Conservation (phyloP, 345 rosid genomes). For the Mangifera indica region DNA sequence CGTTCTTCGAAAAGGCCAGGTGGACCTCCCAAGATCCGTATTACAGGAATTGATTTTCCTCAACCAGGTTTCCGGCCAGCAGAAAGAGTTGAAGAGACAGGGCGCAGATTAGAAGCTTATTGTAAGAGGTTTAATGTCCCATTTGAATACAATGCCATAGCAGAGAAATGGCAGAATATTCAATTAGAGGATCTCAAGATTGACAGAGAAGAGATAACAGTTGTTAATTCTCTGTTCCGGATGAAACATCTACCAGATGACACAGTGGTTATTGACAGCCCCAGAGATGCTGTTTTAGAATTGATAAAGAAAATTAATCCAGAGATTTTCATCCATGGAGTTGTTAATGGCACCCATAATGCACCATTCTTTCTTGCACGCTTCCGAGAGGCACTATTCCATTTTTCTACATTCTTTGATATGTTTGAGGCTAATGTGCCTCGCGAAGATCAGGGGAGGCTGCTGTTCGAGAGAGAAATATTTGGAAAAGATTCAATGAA, state of each 20-base stretch:
- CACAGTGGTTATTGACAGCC: conserved; percentile 47
- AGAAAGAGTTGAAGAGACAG: conserved; percentile 71
- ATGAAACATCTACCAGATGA: conserved; percentile 68
- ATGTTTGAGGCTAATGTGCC: conserved; percentile 52
- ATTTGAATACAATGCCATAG: conserved; percentile 55
- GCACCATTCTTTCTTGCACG: conserved; percentile 71
- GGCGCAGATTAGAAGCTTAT: conserved; percentile 52
- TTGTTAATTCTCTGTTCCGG: conserved; percentile 61
- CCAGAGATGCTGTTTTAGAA: conserved; percentile 65
- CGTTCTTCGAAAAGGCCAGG: conserved; percentile 42
- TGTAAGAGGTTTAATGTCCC: conserved; percentile 62
- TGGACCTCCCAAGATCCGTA: conserved; percentile 62
- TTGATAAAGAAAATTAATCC: conserved; percentile 61
- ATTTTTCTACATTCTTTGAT: conserved; percentile 66
- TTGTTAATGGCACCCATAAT: conserved; percentile 56
- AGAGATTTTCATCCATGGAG: conserved; percentile 60
- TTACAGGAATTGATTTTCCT: conserved; percentile 79
- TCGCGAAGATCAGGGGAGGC: conserved; percentile 54
- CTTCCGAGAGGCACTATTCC: conserved; percentile 72
- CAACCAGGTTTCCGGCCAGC: conserved; percentile 79
- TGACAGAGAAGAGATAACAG: conserved; percentile 49
- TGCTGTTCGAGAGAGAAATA: conserved; percentile 57
- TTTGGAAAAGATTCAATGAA: conserved; percentile 60
- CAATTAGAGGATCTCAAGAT: conserved; percentile 61
- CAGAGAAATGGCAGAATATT: conserved; percentile 73